Conservation (phyloP, 345 rosid genomes). For the Ricinus communis region DNA sequence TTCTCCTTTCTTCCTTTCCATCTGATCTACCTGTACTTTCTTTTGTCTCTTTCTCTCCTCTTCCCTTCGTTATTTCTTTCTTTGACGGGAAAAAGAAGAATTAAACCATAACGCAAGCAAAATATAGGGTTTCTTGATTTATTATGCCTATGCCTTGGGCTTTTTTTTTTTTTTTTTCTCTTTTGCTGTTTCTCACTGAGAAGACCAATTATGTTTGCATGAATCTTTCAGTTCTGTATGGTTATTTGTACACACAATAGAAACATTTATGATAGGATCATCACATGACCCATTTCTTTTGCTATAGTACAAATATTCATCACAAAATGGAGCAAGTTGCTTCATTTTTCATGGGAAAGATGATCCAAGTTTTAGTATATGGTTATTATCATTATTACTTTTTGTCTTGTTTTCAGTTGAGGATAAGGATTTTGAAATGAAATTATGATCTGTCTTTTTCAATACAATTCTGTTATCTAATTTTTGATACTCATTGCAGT, state of each 20-base stretch:
- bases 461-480: background rate
- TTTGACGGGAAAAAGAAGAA: constrained; percentile 2
- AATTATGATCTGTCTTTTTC: background rate
- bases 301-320: background rate
- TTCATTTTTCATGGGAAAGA: background rate
- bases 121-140: background rate
- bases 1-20: background rate
- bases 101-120: background rate
- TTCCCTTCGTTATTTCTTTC: background rate
- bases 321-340: background rate
- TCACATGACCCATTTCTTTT: background rate
- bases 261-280: background rate
- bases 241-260: too few relatives aligned
- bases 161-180: background rate
- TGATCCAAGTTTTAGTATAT: background rate
- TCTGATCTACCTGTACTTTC: constrained; percentile 32
- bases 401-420: background rate
- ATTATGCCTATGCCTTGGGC: too few relatives aligned
- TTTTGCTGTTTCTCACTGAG: background rate
- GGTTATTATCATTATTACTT: background rate
- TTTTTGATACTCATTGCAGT: background rate
- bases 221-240: background rate
- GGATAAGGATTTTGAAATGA: background rate
- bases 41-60: constrained; percentile 23
- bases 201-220: background rate